These are phyloP conservation scores for Colletotrichum sp. DNA, from an alignment of 2,329 filamentous ascomycete species.

Conservation along the genomic window DNA sequence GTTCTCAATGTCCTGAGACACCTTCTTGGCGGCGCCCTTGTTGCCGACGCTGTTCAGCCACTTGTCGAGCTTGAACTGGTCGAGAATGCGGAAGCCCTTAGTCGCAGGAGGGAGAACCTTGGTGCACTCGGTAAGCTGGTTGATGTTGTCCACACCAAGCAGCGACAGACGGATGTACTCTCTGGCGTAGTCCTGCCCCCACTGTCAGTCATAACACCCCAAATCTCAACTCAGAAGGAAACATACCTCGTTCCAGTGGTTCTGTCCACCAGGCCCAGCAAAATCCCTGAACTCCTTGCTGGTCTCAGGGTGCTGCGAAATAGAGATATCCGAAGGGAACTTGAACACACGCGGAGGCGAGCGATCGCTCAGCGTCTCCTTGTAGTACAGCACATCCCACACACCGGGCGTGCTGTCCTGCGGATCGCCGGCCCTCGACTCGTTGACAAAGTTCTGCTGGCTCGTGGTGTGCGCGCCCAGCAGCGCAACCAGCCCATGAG, in stretches of 20 bases:
- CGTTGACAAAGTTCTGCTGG: slow-evolving; percentile 50
- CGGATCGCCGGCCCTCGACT: slow-evolving; percentile 42
- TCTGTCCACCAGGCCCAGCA: slow-evolving; percentile 34
- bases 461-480: slow-evolving; percentile 60
- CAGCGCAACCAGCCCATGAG: slow-evolving; percentile 55
- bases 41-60: slow-evolving; percentile 22
- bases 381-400: slow-evolving; percentile 59
- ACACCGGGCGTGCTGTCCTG: slow-evolving; percentile 58
- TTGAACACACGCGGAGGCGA: slow-evolving; percentile 42
- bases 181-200: slow-evolving; percentile 49
- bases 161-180: slow-evolving; percentile 61
- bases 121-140: slow-evolving; percentile 59
- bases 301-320: slow-evolving; percentile 41
- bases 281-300: slow-evolving; percentile 42
- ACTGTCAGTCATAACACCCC: background rate
- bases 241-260: slow-evolving; percentile 45
- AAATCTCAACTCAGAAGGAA: too few species aligned
- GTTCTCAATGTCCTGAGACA: slow-evolving; percentile 11
- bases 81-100: slow-evolving; percentile 8
- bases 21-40: slow-evolving; percentile 21
- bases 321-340: slow-evolving; percentile 45
- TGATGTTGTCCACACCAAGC: slow-evolving; percentile 63
- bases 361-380: slow-evolving; percentile 34
- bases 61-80: slow-evolving; percentile 22
- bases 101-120: slow-evolving; percentile 47